Base-by-base conservation (phyloP, 139 green algal species). In the Chlamydomonas schloesseri region DNA sequence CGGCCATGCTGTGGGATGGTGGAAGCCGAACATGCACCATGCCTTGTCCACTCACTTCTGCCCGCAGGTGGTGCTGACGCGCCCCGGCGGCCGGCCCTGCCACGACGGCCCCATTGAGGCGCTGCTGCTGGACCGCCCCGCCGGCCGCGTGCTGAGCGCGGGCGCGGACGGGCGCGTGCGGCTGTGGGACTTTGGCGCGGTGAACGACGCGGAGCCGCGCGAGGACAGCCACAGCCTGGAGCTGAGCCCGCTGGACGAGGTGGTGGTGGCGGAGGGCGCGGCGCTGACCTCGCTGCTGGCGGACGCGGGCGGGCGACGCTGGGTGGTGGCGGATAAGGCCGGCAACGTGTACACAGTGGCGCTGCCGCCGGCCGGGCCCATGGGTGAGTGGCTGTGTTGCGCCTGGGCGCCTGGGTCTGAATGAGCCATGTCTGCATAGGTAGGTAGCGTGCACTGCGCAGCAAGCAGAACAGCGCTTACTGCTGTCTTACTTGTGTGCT, bases 151-250 rank as follows among this genome's bases (percentile, higher is more conserved):
- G 13, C 31, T 96, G 50, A 95, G 91, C 29, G 94, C 91, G 15
- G 95, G 94, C 0, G 86, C 70, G 28, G 95, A 98, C 72, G 95
- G 95, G 64, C 94, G 91, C 81, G 86, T 97, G 64, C 81, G 90
- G 31, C 69, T 94, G 65, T 98, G 95, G 95, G 91, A 95, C 65
- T 92, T 88, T 57, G 88, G 73, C 76, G 65, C 76, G 62, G 70
- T 87, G 10, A 87, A 80, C 69, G 81, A 87, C 33, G 81, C 81
- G 6, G 72, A 89, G 85, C 68, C 85, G 4, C 58, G 60, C 31
- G 85, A 89, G 76, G 85, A 89, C 58, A 55, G 70, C n/a, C 55
- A 72, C 76, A 68, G 6, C 10, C n/a, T 81, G 62, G 85, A 60
- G 53, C 34, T 89, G 29, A 17, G 6, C 42, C 87, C 87, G 26